A percentile compares a stretch with the other conserved stretches of the same genome.
Evolutionary conservation across 2,329 filamentous ascomycete species (phyloP).

Genomic region (Pezicula carpinea): DNA sequence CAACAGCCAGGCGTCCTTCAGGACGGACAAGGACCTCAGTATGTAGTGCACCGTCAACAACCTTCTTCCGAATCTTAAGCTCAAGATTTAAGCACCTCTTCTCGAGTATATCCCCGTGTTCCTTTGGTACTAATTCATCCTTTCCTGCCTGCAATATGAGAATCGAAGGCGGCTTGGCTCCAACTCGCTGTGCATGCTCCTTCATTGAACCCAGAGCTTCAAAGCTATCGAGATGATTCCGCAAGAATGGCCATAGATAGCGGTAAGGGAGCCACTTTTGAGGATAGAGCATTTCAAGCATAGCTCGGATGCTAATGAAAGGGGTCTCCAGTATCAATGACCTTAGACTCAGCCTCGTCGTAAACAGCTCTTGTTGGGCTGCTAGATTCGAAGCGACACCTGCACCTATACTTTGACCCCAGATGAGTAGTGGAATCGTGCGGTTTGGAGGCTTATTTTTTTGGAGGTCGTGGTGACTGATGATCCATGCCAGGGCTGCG

Average conservation of each 20-base stretch:
- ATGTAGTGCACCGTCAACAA: constrained; percentile 47
- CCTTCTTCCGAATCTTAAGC: constrained; percentile 39
- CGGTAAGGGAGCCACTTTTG: constrained; percentile 77
- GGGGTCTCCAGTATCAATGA: constrained; percentile 70
- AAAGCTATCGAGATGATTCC: constrained; percentile 56
- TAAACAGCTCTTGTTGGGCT: constrained; percentile 9
- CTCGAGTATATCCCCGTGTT: constrained; percentile 43
- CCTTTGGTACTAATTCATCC: constrained; percentile 53
- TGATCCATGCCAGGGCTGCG: constrained; percentile 60
- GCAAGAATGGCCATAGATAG: constrained; percentile 68
- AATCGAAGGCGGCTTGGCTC: constrained; percentile 10
- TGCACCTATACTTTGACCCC: constrained; percentile 75
- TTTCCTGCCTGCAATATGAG: constrained; percentile 45
- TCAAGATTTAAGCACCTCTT: constrained; percentile 43
- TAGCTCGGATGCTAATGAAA: constrained; percentile 64
- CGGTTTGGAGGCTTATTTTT: constrained; percentile 25
- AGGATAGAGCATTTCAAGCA: constrained; percentile 70
- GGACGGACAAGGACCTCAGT: constrained; percentile 48
- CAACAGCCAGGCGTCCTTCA: constrained; percentile 40
- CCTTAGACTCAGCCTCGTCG: constrained; percentile 22
- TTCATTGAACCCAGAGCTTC: constrained; percentile 43
- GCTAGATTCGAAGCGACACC: constrained; percentile 59
- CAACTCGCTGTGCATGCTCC: constrained; percentile 21
- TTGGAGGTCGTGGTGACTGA: constrained; percentile 30
- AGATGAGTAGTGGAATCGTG: constrained; percentile 48